Base-by-base conservation (phyloP, 2,329 filamentous ascomycete genomes). In the Camillea tinctor region DNA sequence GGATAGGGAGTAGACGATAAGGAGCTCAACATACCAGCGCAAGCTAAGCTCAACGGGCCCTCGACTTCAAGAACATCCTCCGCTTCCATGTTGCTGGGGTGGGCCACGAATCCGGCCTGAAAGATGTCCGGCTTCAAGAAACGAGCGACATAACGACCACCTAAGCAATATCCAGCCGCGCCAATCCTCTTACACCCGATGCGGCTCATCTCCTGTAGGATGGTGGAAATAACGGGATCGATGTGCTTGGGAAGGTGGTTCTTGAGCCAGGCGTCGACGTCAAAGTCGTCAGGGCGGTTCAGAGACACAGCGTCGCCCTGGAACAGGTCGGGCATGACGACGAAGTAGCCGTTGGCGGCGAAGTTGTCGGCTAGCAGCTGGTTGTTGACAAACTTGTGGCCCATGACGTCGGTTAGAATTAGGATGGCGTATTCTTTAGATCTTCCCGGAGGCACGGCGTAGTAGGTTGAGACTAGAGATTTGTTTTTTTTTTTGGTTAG, bases 291-390 rank as follows among this genome's bases (percentile, higher is more conserved):
- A 19, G 77, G 72, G 56, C 73, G 75, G 67, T 80, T 76, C 23
- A 52, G 58, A 7, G 75, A 74, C 63, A 86, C 76, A 26, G 81
- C 71, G 63, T 86, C 81, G 62, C 81, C 83, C 58, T 79, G 72
- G 78, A 88, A 87, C 59, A 88, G 77, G 71, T 89, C 86, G 6
- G 86, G 86, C 66, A 88, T 79, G 56, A 86, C 76, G 63, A 80
- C 79, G 60, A 86, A 79, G 74, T 88, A 88, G 66, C 85, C 86
- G 68, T 84, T 84, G 60, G 81, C 79, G 58, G 87, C 87, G 71
- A 83, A 86, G 66, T 85, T 79, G 76, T 89, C 86, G 63, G 86
- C 86, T 66, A 88, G 80, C 23, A 60, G 61, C 26, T 56, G 54
- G 24, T 55, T 58, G 36, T 60, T 82, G 73, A 75, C 74, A 72